Evolutionary conservation across 805 yeast genomes (phyloP), one percentile per base, ranked within the genome.

Genomic region (Saccharomycopsis sp.): DNA sequence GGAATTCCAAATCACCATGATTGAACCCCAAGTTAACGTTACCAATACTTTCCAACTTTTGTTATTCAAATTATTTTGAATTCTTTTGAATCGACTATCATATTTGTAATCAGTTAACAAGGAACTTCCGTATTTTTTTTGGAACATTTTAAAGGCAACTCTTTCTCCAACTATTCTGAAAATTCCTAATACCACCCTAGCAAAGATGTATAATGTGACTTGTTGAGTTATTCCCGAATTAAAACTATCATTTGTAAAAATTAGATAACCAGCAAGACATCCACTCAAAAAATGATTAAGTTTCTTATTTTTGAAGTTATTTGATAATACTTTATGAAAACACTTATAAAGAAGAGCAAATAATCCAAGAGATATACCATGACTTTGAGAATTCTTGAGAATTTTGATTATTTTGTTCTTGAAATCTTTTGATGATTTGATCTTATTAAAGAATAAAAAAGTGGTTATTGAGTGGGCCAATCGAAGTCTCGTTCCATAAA

Each of bases 401-500:
- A 34, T 36, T 15, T 34, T 36, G 12, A 14, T 8, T 15, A 44
- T 25, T 23, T 21, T 26, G 10, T 14, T 5, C 21, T 23, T 12
- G 13, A 44, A 31, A n/a, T 44, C 38, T 4, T 14, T n/a, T 13
- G 33, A 8, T 4, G 37, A 23, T 12, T 21, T 21, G 9, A 33
- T 26, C 19, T 21, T 23, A 21, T 21, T 17, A 10, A 40, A 33
- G 9, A 44, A 12, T 8, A 44, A 8, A 18, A 37, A 14, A 13
- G 41, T n/a, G 18, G 47, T 37, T 8, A 44, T 10, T 5, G 47
- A 39, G 20, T 44, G 47, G 4, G 44, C 47, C 6, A 44, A 34
- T 14, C 47, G 37, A 18, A 44, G 40, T 21, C 26, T 36, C 4
- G 37, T 28, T 9, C 47, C 47, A 28, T 44, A 44, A 5, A 44